Base-by-base conservation (phyloP, 2,329 filamentous ascomycete genomes). In the Clarireedia sp. region DNA sequence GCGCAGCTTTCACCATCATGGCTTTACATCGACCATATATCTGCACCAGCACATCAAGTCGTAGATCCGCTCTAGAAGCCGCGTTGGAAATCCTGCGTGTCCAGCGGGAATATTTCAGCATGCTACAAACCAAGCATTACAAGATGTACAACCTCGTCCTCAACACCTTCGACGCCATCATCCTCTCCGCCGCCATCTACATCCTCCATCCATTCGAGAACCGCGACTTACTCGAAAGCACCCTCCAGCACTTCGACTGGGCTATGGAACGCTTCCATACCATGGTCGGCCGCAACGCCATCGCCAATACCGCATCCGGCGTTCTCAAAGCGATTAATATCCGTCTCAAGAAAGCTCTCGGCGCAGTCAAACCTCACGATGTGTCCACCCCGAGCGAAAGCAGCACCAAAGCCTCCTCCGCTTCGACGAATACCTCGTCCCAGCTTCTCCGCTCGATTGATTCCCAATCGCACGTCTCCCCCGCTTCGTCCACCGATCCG, bases 121-220 rank as follows among this genome's bases (percentile, higher is more conserved):
- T 72, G 33, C 67, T 82, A 12, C 72, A 72, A 17, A 73, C 75
- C 16, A 72, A 77, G 43, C 76, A 81, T 50, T 83, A 78, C 61
- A 75, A 75, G 60, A 74, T 75, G 63, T 73, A 80, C 60, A 73
- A 76, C 16, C 71, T 85, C 3, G 83, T 84, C 65, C 83, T 82
- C 51, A 80, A 79, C 51, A 83, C 79, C 6, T 85, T 85, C 57
- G 82, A 85, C 62, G 81, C 82, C 14, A 77, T 83, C 19, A 79
- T 85, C 16, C 72, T 85, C 54, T 73, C 83, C 52, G 78, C 81
- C 0, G 77, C 79, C 17, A 78, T 84, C 33, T 83, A 79, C 64
- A 83, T 85, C 36, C 65, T 85, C 8, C 82, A 82, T 58, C 81
- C 81, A 1, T 72, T 70, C 21, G 80, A 83, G 61, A 76, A 82